phyloP scores from a whole-genome alignment of 192 early-diverging fungal species.

The Helicostylum pulchrum region DNA sequence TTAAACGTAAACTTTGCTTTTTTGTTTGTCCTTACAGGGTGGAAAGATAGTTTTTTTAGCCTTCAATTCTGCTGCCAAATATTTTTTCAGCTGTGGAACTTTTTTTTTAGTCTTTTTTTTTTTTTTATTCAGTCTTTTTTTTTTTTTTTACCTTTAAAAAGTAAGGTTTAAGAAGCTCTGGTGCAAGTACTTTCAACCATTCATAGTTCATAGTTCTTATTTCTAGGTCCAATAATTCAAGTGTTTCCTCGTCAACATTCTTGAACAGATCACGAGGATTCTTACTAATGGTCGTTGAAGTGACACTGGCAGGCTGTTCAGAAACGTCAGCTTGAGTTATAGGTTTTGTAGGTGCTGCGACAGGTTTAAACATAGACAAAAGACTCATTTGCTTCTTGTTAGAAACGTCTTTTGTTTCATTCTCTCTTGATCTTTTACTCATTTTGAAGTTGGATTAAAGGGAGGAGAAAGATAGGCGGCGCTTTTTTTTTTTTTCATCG shows the following conservation, averaged over 20 bases:
- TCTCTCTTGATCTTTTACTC: not conserved
- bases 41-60: slow-evolving; percentile 68
- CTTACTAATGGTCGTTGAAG: not conserved
- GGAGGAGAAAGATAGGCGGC: no score
- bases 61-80: slow-evolving; percentile 55
- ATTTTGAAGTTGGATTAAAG: not conserved
- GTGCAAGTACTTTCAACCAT: slow-evolving; percentile 62
- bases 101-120: not conserved
- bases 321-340: not conserved
- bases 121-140: not conserved
- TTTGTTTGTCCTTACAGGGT: slow-evolving; percentile 26
- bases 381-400: slow-evolving; percentile 22
- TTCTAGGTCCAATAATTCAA: slow-evolving; percentile 52
- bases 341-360: not conserved
- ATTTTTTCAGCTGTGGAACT: slow-evolving; percentile 60
- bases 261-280: not conserved
- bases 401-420: not conserved
- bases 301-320: not conserved
- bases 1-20: not conserved
- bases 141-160: slow-evolving; percentile 44
- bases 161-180: slow-evolving; percentile 60
- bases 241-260: slow-evolving; percentile 25
- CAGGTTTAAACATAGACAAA: slow-evolving; percentile 25
- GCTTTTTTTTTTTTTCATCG: no score
- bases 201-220: slow-evolving; percentile 66